phyloP scores from a whole-genome alignment of 2,329 filamentous ascomycete species.

The Beauveria asiatica region DNA sequence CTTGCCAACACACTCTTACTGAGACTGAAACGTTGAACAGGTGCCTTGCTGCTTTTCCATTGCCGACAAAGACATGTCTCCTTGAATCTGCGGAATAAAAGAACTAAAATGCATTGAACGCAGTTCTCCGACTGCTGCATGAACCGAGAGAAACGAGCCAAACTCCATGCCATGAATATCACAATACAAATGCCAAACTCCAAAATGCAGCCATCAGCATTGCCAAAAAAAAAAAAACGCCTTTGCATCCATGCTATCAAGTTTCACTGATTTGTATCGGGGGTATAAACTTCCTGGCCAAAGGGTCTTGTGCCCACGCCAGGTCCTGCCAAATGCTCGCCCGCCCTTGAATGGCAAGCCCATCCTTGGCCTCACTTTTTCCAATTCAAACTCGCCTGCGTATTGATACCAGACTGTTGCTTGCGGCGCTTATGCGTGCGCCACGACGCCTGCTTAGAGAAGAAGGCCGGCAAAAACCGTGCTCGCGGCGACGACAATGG shows the following conservation, averaged over 20 bases:
- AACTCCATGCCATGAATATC: background rate
- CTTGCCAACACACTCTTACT: too few species aligned
- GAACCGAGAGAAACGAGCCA: background rate
- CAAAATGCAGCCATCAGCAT: background rate
- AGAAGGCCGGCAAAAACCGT: constrained; percentile 2
- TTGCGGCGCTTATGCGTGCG: background rate
- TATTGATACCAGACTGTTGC: background rate
- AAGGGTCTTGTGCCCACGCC: background rate
- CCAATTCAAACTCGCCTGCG: background rate
- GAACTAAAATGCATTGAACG: background rate
- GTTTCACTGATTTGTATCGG: background rate
- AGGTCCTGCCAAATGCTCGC: background rate
- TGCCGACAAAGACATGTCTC: background rate
- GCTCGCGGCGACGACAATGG: constrained; percentile 4
- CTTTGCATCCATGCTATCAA: background rate
- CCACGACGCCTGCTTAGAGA: background rate
- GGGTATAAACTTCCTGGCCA: background rate
- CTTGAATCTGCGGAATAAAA: background rate
- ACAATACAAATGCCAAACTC: background rate
- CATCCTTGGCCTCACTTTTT: background rate
- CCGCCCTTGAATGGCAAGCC: background rate
- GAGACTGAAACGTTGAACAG: background rate
- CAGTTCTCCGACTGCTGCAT: background rate
- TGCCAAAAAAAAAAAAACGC: background rate
- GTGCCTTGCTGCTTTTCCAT: background rate